phyloP scores from a whole-genome alignment of 371 early-diverging fungal species.

The Mucor piriformis region DNA sequence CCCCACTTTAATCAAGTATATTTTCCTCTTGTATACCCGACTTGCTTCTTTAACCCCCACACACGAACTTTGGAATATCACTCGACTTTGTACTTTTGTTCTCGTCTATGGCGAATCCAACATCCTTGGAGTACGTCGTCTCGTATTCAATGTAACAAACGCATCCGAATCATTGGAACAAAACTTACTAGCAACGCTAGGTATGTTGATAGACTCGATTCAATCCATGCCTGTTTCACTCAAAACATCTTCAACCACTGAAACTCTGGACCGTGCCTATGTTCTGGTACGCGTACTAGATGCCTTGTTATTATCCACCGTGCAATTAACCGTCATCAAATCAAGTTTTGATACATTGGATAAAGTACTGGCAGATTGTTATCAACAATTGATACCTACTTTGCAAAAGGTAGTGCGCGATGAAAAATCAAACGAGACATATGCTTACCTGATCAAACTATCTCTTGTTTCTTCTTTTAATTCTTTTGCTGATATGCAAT shows the following conservation, averaged over 20 bases:
- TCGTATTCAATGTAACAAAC: conserved; percentile 30
- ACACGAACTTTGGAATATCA: background rate
- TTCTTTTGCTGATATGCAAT: conserved; percentile 26
- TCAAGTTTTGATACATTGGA: conserved; percentile 4
- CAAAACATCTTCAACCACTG: background rate
- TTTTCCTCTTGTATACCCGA: conserved; percentile 29
- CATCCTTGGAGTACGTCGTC: conserved; percentile 29
- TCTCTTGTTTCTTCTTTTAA: conserved; percentile 33
- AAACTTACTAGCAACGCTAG: conserved; percentile 27
- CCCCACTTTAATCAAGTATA: background rate
- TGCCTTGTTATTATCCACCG: conserved; percentile 24
- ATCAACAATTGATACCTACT: conserved; percentile 1
- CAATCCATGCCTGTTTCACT: conserved; percentile 37
- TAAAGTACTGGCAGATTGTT: conserved; percentile 17
- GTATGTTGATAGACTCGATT: conserved; percentile 36
- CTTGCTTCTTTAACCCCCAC: background rate
- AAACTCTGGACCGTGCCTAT: conserved; percentile 7
- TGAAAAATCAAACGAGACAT: background rate
- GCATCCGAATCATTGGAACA: conserved; percentile 26
- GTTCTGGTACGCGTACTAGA: conserved; percentile 27
- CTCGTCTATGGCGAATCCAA: conserved; percentile 49
- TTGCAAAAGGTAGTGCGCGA: conserved; percentile 5
- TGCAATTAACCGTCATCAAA: background rate
- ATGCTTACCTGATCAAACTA: conserved; percentile 30
- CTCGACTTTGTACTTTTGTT: conserved; percentile 23